Evolutionary conservation across 202 grass and related monocot genomes (phyloP), one percentile per base, ranked within the genome.

Genomic region (Digitaria exilis): DNA sequence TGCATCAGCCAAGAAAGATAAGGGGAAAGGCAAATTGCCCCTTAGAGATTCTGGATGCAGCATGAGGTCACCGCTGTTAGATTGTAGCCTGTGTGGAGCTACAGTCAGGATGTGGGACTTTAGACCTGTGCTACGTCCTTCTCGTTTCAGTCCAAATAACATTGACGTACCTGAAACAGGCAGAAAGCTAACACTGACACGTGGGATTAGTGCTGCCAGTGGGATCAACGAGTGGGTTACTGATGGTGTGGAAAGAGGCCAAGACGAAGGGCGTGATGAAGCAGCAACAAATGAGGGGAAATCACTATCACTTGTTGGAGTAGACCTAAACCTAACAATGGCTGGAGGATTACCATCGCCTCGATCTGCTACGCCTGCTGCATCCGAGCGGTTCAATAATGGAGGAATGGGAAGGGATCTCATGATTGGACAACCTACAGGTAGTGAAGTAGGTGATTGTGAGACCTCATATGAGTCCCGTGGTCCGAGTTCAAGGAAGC

Each of bases 381-480:
- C 73, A 24, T 90, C 87, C 12, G 87, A 88, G 54, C 77, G 65
- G 55, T 87, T 87, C 50, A 65, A 83, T 66, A 84, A 89, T 80
- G 88, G 82, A 48, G 91, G 82, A 58, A 90, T 95, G 96, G 96
- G 96, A 55, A 95, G 91, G 50, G 90, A 98, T 93, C 73, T 98
- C 46, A 98, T 98, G 85, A 98, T 98, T 61, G 96, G 92, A 71
- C 92, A 93, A 65, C 92, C 96, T 80, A 85, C 96, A 74, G 90
- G 96, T 84, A 98, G 96, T 90, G 96, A 98, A 86, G 91, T 98
- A 82, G 96, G 96, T 84, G 96, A 95, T 76, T 91, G 89, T 80
- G 96, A 91, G 37, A 88, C 93, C 6, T 98, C 96, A 45, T 94
- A 93, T 78, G 96, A 98, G 73, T 98, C 96, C 58, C 88, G 85